phyloP scores from a whole-genome alignment of 2,329 filamentous ascomycete species.

The Fusarium sp. region DNA sequence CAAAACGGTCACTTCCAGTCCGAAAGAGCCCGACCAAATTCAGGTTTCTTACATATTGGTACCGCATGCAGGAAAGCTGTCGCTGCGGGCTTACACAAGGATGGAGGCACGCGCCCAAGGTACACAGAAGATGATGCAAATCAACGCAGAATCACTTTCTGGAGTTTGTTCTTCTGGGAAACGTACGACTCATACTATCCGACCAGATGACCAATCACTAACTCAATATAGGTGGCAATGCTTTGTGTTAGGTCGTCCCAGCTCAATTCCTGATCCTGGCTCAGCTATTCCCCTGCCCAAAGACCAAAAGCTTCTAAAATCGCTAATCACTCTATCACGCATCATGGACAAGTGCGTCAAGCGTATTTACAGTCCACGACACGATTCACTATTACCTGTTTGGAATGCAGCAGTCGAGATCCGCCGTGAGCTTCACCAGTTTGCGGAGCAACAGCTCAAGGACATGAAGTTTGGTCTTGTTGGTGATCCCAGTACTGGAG shows the following conservation, averaged over 20 bases:
- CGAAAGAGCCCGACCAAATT: slow-evolving; percentile 61
- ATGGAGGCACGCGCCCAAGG: slow-evolving; percentile 51
- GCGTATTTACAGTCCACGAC: slow-evolving; percentile 58
- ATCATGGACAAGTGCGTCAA: slow-evolving; percentile 58
- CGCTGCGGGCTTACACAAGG: slow-evolving; percentile 61
- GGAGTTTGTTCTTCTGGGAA: slow-evolving; percentile 60
- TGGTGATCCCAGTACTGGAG: slow-evolving; percentile 54
- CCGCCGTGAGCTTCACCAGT: slow-evolving; percentile 49
- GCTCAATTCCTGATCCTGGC: slow-evolving; percentile 56
- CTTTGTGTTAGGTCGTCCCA: slow-evolving; percentile 60
- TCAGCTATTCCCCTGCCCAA: slow-evolving; percentile 54
- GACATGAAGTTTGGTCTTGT: slow-evolving; percentile 55
- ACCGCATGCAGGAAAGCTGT: slow-evolving; percentile 59
- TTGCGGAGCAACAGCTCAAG: slow-evolving; percentile 50
- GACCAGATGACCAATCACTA: neutral
- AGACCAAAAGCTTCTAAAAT: slow-evolving; percentile 56
- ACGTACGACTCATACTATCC: slow-evolving; percentile 51
- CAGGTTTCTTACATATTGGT: slow-evolving; percentile 58
- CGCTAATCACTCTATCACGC: slow-evolving; percentile 55
- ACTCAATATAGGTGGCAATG: slow-evolving; percentile 57
- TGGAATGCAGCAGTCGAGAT: slow-evolving; percentile 54
- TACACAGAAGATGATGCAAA: slow-evolving; percentile 54
- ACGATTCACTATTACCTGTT: slow-evolving; percentile 55
- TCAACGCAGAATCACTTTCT: slow-evolving; percentile 55
- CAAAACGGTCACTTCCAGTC: slow-evolving; percentile 59